A percentile compares a stretch with the other conserved stretches of the same genome.
These are phyloP conservation scores for Dalbergia cultrata DNA, from an alignment of 306 rosid species.

Conservation along the genomic window DNA sequence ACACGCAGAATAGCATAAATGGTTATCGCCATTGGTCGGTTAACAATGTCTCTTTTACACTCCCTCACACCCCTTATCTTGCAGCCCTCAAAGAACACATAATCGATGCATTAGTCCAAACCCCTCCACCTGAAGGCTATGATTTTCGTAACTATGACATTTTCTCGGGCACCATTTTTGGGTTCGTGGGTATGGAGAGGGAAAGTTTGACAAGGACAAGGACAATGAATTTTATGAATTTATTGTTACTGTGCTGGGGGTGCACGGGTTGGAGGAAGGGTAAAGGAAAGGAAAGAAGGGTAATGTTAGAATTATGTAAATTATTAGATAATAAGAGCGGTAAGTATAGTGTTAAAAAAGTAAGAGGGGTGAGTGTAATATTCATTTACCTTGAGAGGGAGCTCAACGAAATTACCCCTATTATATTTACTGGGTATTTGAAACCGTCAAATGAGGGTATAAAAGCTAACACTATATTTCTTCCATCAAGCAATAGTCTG, in stretches of 20 bases:
- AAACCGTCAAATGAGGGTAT: slow-evolving; percentile 22
- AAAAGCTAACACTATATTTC: slow-evolving; percentile 76
- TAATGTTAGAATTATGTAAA: too few species aligned
- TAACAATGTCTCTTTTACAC: slow-evolving; percentile 76
- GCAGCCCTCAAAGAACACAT: slow-evolving; percentile 65
- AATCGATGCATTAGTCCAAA: slow-evolving; percentile 56
- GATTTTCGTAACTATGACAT: slow-evolving; percentile 69
- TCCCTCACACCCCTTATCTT: slow-evolving; percentile 85
- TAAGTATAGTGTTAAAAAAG: too few species aligned
- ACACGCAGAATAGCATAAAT: slow-evolving; percentile 71
- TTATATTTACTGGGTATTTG: slow-evolving; percentile 14
- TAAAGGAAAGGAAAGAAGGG: too few species aligned
- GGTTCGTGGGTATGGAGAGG: too few species aligned
- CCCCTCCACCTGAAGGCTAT: slow-evolving; percentile 68
- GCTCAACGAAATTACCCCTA: not conserved
- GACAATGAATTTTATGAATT: too few species aligned
- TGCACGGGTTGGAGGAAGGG: too few species aligned
- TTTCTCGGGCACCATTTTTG: too few species aligned
- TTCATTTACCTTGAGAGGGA: too few species aligned
- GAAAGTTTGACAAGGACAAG: too few species aligned
- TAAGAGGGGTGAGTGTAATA: too few species aligned
- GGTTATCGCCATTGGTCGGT: slow-evolving; percentile 61
- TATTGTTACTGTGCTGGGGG: too few species aligned
- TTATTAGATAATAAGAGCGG: too few species aligned
- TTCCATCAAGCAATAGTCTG: slow-evolving; percentile 78